Percentiles rank a stretch among this genome's conserved stretches.
Conservation (phyloP, 23 red algal species). For the Pyropia haitanensis region DNA sequence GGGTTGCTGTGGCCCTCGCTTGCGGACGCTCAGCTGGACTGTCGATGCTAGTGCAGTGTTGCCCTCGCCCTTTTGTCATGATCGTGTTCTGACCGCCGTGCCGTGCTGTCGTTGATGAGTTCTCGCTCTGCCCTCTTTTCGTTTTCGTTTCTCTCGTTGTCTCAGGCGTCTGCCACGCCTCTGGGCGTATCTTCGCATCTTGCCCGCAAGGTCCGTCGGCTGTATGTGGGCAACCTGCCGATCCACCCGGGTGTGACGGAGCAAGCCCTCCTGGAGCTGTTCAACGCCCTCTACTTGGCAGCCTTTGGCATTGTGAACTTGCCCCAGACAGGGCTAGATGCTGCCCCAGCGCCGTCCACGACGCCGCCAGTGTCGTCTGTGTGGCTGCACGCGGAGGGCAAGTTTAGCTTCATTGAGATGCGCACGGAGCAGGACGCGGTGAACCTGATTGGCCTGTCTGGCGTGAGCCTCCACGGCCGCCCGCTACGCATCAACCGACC, state of each 20-base stretch:
- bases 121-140: too few species aligned
- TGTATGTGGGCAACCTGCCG: slow-evolving; percentile 65
- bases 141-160: too few species aligned
- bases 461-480: slow-evolving; percentile 30
- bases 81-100: too few species aligned
- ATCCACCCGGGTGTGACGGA: slow-evolving; percentile 45
- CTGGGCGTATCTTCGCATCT: too few species aligned
- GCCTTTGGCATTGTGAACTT: slow-evolving; percentile 20
- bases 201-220: slow-evolving; percentile 33
- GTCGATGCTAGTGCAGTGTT: too few species aligned
- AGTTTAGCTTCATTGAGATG: slow-evolving; percentile 64
- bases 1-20: too few species aligned
- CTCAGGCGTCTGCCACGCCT: too few species aligned
- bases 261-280: slow-evolving; percentile 38
- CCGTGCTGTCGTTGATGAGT: too few species aligned
- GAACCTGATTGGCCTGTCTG: slow-evolving; percentile 45
- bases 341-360: not conserved
- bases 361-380: slow-evolving; percentile 42
- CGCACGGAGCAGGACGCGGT: slow-evolving; percentile 48
- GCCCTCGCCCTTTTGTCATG: too few species aligned
- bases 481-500: slow-evolving; percentile 46
- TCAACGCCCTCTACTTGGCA: slow-evolving; percentile 55
- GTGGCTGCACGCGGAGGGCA: slow-evolving; percentile 54
- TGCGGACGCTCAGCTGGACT: too few species aligned
- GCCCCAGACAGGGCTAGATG: too few species aligned